These are phyloP conservation scores for Lindgomyces ingoldianus DNA, from an alignment of 495 filamentous ascomycete species.

Conservation along the genomic window DNA sequence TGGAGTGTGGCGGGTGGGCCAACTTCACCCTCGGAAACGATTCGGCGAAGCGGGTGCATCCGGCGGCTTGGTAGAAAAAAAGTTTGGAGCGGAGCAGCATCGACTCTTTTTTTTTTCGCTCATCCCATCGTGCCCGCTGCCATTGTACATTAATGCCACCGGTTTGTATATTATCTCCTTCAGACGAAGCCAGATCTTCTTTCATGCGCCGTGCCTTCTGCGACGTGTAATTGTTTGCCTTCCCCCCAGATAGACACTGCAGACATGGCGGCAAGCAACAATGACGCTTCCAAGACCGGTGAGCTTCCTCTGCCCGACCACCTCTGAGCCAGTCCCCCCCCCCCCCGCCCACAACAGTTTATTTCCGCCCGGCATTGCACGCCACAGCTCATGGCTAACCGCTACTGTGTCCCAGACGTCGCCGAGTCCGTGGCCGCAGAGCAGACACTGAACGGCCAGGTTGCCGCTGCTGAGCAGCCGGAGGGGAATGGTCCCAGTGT, in stretches of 20 bases:
- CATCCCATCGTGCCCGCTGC: not conserved
- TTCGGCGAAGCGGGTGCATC: conserved; percentile 13
- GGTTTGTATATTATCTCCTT: conserved; percentile 32
- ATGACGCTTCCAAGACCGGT: conserved; percentile 39
- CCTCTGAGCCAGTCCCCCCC: not conserved
- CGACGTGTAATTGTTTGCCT: not conserved
- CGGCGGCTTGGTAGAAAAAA: conserved; percentile 11
- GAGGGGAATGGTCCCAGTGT: conserved; percentile 6
- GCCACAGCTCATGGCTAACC: conserved; percentile 18
- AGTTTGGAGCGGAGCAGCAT: conserved; percentile 17
- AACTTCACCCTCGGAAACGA: conserved; percentile 4
- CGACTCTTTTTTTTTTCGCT: not conserved
- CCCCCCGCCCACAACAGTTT: not conserved
- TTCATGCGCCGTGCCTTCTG: conserved; percentile 1
- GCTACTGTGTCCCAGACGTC: conserved; percentile 10
- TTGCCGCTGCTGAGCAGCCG: not conserved
- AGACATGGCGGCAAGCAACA: conserved; percentile 36
- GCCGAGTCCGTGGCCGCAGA: conserved; percentile 14
- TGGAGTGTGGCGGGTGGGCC: conserved; percentile 16
- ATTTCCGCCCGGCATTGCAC: not conserved
- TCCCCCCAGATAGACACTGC: not conserved
- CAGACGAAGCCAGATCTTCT: conserved; percentile 20
- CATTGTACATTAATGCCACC: conserved; percentile 35
- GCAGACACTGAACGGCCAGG: not conserved
- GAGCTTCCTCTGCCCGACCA: conserved; percentile 15